A percentile compares a stretch with the other conserved stretches of the same genome.
Evolutionary conservation across 2,329 filamentous ascomycete species (phyloP).

Genomic region (Botrytis galanthina): DNA sequence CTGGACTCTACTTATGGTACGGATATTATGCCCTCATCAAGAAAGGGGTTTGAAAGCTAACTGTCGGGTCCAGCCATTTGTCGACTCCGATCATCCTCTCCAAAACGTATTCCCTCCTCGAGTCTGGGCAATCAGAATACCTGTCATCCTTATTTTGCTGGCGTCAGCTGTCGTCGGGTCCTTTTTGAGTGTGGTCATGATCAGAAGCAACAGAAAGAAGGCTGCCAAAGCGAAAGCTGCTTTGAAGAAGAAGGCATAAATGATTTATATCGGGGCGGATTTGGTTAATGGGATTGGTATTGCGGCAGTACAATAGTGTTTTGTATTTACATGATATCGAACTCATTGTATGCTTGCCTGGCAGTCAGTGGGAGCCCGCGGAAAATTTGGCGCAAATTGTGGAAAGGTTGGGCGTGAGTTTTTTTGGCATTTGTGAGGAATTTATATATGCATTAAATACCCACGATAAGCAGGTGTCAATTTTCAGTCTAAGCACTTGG

Average conservation of each 20-base stretch:
- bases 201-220: constrained; percentile 97
- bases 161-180: constrained; percentile 92
- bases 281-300: background rate
- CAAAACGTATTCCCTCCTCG: constrained; percentile 95
- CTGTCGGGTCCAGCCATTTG: constrained; percentile 72
- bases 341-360: background rate
- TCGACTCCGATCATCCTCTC: constrained; percentile 89
- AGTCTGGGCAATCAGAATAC: constrained; percentile 98
- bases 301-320: background rate
- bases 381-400: constrained; percentile 12
- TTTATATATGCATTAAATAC: background rate
- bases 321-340: background rate
- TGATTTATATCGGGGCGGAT: background rate
- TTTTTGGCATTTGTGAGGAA: background rate
- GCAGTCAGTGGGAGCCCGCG: background rate
- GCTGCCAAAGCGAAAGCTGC: constrained; percentile 86
- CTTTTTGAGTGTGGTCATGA: constrained; percentile 97
- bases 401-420: background rate
- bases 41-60: background rate
- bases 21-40: constrained; percentile 26
- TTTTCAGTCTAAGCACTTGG: background rate
- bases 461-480: background rate
- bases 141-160: constrained; percentile 91
- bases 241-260: constrained; percentile 81
- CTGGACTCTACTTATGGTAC: constrained; percentile 96